Evolutionary conservation across 129 eudicot species (phyloP).

Genomic region (Artemisia annua): DNA sequence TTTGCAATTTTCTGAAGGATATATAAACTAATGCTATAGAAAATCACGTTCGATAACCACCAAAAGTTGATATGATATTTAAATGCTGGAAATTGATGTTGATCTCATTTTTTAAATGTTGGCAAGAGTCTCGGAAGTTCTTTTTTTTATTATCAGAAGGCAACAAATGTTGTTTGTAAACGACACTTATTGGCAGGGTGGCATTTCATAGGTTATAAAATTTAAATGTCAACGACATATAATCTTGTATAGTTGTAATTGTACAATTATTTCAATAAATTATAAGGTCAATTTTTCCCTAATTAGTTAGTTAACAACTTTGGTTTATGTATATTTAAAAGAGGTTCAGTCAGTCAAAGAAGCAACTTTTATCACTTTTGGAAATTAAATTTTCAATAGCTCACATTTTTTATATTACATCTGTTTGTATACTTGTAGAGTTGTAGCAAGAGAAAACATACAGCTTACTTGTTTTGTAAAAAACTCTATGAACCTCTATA

Average conservation of each 20-base stretch:
- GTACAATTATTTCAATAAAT: slow-evolving; percentile 11
- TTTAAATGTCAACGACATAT: slow-evolving; percentile 19
- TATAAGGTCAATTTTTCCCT: slow-evolving; percentile 18
- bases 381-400: no score
- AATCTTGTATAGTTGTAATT: not conserved
- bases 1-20: no score
- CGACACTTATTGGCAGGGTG: slow-evolving; percentile 26
- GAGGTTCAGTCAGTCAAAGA: slow-evolving; percentile 27
- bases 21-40: no score
- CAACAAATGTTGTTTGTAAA: no score
- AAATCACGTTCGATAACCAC: no score
- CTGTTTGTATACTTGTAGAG: no score
- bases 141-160: no score
- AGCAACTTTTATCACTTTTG: slow-evolving; percentile 17
- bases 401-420: no score
- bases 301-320: not conserved
- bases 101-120: slow-evolving; percentile 9
- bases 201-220: slow-evolving; percentile 13
- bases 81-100: slow-evolving; percentile 10
- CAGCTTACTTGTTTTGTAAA: no score
- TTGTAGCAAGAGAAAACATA: no score
- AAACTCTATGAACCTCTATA: not conserved
- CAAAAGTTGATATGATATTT: no score
- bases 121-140: not conserved
- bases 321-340: slow-evolving; percentile 20